phyloP scores from a whole-genome alignment of 805 yeast species.

The Barnettozyma pratensis region DNA sequence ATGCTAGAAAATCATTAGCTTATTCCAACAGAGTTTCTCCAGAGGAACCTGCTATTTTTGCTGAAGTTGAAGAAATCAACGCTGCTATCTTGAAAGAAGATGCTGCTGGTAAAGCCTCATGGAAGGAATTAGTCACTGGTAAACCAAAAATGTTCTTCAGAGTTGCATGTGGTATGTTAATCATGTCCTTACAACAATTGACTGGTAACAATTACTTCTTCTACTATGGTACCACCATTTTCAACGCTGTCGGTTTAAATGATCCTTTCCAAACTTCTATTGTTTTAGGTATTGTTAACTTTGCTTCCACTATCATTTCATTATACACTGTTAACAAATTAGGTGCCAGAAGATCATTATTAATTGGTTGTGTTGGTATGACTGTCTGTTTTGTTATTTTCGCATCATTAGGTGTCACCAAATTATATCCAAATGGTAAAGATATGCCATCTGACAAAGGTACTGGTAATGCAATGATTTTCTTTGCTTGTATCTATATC shows the following conservation, averaged over 20 bases:
- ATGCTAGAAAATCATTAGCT: constrained; percentile 56
- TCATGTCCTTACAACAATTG: constrained; percentile 63
- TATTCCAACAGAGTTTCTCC: constrained; percentile 49
- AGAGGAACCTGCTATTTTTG: constrained; percentile 50
- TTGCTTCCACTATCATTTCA: constrained; percentile 49
- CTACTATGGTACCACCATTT: constrained; percentile 61
- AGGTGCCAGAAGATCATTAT: constrained; percentile 46
- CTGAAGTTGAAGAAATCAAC: constrained; percentile 52
- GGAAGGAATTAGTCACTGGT: constrained; percentile 63
- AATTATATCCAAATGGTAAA: constrained; percentile 36
- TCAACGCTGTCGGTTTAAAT: constrained; percentile 52
- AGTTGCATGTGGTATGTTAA: constrained; percentile 44
- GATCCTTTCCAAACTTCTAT: constrained; percentile 58
- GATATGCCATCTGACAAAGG: constrained; percentile 44
- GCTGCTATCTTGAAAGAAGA: constrained; percentile 59
- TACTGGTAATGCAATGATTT: constrained; percentile 67
- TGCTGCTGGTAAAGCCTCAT: constrained; percentile 58
- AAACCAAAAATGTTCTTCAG: constrained; percentile 52
- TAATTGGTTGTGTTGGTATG: constrained; percentile 48
- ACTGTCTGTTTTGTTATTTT: constrained; percentile 41
- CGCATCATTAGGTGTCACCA: constrained; percentile 58
- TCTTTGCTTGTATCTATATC: constrained; percentile 62
- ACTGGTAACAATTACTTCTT: constrained; percentile 65
- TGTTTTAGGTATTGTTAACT: constrained; percentile 54
- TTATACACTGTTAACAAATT: constrained; percentile 45